Evolutionary conservation across 768 basidiomycete genomes (phyloP), one percentile per base, ranked within the genome.

Genomic region (Kwoniella newhampshirensis): DNA sequence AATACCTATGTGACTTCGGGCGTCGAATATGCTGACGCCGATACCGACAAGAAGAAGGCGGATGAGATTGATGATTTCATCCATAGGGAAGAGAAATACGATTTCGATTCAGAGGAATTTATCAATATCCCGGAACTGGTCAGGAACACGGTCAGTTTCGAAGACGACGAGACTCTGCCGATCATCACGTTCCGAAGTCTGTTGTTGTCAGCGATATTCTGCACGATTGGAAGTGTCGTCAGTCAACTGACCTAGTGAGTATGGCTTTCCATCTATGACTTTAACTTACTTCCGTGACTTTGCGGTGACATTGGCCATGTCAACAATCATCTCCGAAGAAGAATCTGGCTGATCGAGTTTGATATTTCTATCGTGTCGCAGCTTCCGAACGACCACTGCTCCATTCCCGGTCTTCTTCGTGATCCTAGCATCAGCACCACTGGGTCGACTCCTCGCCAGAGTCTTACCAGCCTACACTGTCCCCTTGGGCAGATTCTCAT

Each of bases 341-440:
- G 32, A 32, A 32, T 32, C 32, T n/a, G n/a, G 13, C 13, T 32
- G 13, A 32, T 32, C 32, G 13, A n/a, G n/a, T n/a, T 32, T 32
- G 32, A 13, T 32, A 13, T 32, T n/a, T n/a, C 7, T 6, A 32
- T 13, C 13, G 32, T 6, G n/a, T 36, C 8, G 4, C 18, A 57
- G 55, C 27, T 57, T 57, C n/a, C 18, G 55, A n/a, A 57, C 55
- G 23, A 57, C 55, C 15, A 30, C 2, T 41, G 55, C 55, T 3
- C 55, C 55, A 3, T 57, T 57, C 55, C 55, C 55, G 1, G 55
- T 57, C 17, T 57, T 57, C 47, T 57, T 57, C 39, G 55, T 57
- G 46, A 57, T 57, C 25, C 37, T 51, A 3, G 50, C 50, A n/a
- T 51, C 50, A 13, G 12, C 18, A 4, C 50, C 50, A 3, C n/a